Conservation (phyloP, 202 grass and related monocot genomes). For the Brachypodium distachyon region DNA sequence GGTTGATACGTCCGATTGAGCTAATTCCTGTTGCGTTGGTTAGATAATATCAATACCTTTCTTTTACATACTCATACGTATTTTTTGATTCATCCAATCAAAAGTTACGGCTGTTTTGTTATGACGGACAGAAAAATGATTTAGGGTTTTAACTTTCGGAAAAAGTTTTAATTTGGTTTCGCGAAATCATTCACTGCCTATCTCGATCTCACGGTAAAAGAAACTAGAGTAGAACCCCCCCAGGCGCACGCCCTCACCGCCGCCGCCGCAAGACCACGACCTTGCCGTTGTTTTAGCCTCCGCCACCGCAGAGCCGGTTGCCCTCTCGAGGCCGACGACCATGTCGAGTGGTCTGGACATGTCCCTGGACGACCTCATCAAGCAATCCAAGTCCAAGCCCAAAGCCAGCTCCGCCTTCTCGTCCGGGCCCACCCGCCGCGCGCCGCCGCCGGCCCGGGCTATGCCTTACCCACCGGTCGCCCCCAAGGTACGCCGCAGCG, state of each 20-base stretch:
- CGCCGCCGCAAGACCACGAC: neutral
- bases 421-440: conserved; percentile 43
- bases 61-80: too few relatives aligned
- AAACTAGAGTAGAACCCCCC: too few relatives aligned
- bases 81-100: too few relatives aligned
- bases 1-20: too few relatives aligned
- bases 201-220: too few relatives aligned
- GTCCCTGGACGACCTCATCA: conserved; percentile 76
- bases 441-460: conserved; percentile 8
- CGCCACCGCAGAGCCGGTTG: neutral
- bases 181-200: too few relatives aligned
- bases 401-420: conserved; percentile 16
- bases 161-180: too few relatives aligned
- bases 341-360: conserved; percentile 70
- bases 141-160: too few relatives aligned
- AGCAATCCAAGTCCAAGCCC: conserved; percentile 48
- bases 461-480: conserved; percentile 24
- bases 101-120: too few relatives aligned
- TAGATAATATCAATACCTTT: too few relatives aligned
- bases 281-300: neutral
- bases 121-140: too few relatives aligned
- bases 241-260: neutral
- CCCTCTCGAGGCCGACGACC: neutral
- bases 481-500: conserved; percentile 40
- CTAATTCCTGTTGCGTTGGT: too few relatives aligned